Conservation (phyloP, 75 land plant genomes). For the Adiantum capillusveneris region DNA sequence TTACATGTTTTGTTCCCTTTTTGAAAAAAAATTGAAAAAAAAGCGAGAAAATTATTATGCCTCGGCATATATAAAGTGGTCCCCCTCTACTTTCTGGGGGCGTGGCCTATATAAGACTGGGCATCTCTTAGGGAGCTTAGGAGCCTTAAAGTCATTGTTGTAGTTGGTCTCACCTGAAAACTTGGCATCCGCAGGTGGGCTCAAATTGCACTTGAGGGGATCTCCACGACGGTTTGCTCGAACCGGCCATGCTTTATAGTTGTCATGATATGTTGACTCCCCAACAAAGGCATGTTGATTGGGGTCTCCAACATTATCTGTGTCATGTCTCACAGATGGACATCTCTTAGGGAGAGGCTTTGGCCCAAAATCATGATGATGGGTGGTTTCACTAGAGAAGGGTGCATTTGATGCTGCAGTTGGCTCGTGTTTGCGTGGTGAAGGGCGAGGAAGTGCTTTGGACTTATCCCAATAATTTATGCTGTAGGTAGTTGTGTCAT, state of each 20-base stretch:
- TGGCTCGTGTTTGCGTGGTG: not conserved
- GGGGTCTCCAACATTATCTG: not conserved
- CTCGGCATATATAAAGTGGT: constrained; percentile 2
- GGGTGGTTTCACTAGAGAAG: constrained; percentile 3
- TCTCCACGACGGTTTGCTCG: not conserved
- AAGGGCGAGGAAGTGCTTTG: not conserved
- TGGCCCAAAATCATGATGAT: constrained; percentile 3
- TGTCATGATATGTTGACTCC: not conserved
- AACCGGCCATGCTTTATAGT: not conserved
- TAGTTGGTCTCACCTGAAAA: not conserved
- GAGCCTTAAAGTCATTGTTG: not conserved
- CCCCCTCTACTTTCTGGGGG: not conserved
- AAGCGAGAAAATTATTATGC: no score
- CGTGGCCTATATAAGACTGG: not conserved
- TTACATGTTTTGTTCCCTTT: no score
- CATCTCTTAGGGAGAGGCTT: constrained; percentile 2
- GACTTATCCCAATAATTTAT: constrained; percentile 2
- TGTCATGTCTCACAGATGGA: not conserved
- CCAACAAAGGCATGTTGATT: not conserved
- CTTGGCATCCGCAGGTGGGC: not conserved
- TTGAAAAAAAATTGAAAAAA: no score
- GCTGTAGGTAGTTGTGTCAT: not conserved
- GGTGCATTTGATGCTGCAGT: not conserved
- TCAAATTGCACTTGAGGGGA: not conserved
- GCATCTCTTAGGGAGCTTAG: not conserved